phyloP scores from a whole-genome alignment of 257 asterid genomes.

The Orobanche coerulescens region DNA sequence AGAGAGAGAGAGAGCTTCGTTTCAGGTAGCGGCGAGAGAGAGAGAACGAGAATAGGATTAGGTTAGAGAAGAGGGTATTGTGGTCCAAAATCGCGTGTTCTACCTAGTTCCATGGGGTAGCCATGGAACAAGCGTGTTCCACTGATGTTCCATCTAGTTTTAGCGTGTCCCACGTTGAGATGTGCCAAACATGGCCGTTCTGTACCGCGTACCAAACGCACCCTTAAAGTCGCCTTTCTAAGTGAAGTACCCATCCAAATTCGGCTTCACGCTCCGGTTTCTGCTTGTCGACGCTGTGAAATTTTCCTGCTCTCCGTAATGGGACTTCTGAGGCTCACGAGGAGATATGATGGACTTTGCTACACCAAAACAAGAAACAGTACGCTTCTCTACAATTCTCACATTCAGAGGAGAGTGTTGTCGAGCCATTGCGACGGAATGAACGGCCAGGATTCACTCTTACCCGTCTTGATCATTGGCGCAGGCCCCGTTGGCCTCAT shows the following conservation, averaged over 20 bases:
- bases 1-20: too few species aligned
- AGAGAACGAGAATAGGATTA: too few species aligned
- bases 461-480: slow-evolving; percentile 85
- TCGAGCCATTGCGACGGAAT: slow-evolving; percentile 25
- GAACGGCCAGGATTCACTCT: slow-evolving; percentile 30
- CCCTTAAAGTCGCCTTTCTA: neutral
- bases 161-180: too few species aligned
- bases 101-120: too few species aligned
- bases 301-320: slow-evolving; percentile 14
- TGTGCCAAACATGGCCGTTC: too few species aligned
- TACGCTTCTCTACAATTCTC: slow-evolving; percentile 11
- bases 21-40: too few species aligned
- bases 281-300: slow-evolving; percentile 11
- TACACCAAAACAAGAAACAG: slow-evolving; percentile 15
- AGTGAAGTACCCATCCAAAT: neutral
- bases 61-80: too few species aligned
- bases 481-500: slow-evolving; percentile 96
- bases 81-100: too few species aligned
- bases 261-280: neutral
- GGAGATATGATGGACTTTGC: slow-evolving; percentile 28
- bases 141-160: too few species aligned
- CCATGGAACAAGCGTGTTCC: too few species aligned
- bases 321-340: slow-evolving; percentile 37
- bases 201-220: too few species aligned
- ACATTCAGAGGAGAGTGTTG: slow-evolving; percentile 31